Percentiles rank a stretch among this genome's conserved stretches.
phyloP scores from a whole-genome alignment of 176 grass and related monocot genomes.

The Stipa capillata region DNA sequence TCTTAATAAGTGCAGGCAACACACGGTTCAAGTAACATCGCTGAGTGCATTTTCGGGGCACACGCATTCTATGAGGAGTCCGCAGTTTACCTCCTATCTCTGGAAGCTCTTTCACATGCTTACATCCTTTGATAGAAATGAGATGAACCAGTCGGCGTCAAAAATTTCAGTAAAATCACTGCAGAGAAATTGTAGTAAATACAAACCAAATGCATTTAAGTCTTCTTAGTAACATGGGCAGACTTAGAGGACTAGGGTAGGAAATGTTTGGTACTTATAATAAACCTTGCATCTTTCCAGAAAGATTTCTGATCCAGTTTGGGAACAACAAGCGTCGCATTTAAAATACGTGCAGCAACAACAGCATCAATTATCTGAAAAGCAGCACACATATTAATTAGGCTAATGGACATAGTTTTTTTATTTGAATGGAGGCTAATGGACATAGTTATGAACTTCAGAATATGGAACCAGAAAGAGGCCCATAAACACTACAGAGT shows the following conservation, averaged over 20 bases:
- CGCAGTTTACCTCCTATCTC: constrained; percentile 46
- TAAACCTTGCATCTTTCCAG: constrained; percentile 97
- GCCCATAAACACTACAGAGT: not conserved
- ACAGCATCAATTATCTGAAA: constrained; percentile 98
- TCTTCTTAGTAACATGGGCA: constrained; percentile 2
- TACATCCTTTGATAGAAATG: constrained; percentile 74
- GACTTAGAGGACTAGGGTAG: constrained; percentile 4
- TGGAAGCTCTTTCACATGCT: constrained; percentile 83
- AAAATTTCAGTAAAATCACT: constrained; percentile 91
- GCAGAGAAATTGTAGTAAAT: constrained; percentile 45
- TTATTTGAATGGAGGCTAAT: too few relatives aligned
- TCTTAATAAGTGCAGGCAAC: constrained; percentile 86
- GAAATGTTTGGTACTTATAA: not conserved
- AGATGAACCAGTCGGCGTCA: constrained; percentile 72
- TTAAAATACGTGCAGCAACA: constrained; percentile 83
- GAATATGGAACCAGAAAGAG: not conserved
- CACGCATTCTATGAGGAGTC: constrained; percentile 77
- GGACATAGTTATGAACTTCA: constrained; percentile 6
- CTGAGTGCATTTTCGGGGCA: constrained; percentile 81
- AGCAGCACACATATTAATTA: constrained; percentile 9
- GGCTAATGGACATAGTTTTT: too few relatives aligned
- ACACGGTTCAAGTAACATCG: constrained; percentile 88
- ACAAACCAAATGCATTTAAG: constrained; percentile 11
- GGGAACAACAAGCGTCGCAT: constrained; percentile 85
- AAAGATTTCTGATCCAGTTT: constrained; percentile 89